Evolutionary conservation across 106 monocot genomes (phyloP).

Genomic region (Platanthera zijinensis): DNA sequence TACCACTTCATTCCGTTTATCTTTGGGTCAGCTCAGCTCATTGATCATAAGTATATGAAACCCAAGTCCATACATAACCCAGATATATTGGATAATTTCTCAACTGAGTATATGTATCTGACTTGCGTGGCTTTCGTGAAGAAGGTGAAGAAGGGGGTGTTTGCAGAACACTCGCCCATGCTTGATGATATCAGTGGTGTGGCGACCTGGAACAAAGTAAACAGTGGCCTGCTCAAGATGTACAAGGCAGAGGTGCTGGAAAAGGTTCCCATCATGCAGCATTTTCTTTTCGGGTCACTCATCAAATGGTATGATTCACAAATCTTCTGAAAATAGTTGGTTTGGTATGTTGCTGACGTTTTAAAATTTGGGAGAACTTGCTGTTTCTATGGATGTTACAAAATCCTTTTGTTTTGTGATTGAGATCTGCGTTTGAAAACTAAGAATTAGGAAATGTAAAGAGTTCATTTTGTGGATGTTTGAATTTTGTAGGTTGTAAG

Average conservation of each 20-base stretch:
- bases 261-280: conserved; percentile 99
- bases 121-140: conserved; percentile 67
- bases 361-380: neutral
- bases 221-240: conserved; percentile 94
- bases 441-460: too few species aligned
- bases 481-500: too few species aligned
- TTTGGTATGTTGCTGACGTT: neutral
- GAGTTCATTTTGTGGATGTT: too few species aligned
- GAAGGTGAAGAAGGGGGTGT: conserved; percentile 94
- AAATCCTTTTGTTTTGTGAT: too few species aligned
- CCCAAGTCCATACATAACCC: conserved; percentile 93
- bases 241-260: conserved; percentile 98
- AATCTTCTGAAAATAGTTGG: neutral
- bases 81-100: conserved; percentile 88
- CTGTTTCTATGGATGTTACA: too few species aligned
- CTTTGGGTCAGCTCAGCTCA: conserved; percentile 84
- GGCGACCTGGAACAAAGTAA: conserved; percentile 80
- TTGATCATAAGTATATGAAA: conserved; percentile 99
- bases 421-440: too few species aligned
- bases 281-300: conserved; percentile 89
- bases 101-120: conserved; percentile 79
- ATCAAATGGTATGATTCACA: conserved; percentile 60
- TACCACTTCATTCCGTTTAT: conserved; percentile 91
- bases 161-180: conserved; percentile 94
- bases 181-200: conserved; percentile 97